These are phyloP conservation scores for Ceratocystis colombiana DNA, from an alignment of 2,329 filamentous ascomycete species.

Conservation along the genomic window DNA sequence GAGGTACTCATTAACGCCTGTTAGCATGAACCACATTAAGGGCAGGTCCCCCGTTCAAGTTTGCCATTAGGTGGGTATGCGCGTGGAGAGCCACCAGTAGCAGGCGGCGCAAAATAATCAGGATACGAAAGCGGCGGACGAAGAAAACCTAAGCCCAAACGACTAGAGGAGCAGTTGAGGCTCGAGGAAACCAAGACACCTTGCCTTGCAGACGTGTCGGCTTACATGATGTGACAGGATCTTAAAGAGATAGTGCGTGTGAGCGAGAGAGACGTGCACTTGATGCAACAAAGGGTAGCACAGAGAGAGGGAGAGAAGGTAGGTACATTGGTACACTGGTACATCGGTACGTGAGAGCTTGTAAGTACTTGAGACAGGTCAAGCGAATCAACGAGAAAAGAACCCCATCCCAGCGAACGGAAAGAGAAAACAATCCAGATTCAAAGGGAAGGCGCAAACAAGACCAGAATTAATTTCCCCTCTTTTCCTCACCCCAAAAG, in stretches of 20 bases:
- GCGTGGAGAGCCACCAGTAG: no score
- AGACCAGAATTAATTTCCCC: not conserved
- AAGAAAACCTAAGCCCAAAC: not conserved
- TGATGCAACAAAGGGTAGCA: not conserved
- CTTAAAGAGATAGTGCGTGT: no score
- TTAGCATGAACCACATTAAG: no score
- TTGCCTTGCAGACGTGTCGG: not conserved
- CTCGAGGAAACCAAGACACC: not conserved
- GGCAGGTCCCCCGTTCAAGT: no score
- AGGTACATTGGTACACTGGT: not conserved
- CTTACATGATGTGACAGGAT: not conserved
- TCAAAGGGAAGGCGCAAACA: not conserved
- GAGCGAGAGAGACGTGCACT: not conserved
- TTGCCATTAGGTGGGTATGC: no score
- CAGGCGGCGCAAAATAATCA: not conserved
- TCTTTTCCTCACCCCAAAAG: not conserved
- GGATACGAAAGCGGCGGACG: not conserved
- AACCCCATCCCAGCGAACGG: not conserved
- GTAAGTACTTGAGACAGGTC: not conserved
- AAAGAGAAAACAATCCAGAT: conserved; percentile 12
- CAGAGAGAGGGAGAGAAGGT: not conserved
- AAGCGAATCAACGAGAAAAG: no score
- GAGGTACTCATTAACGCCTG: not conserved
- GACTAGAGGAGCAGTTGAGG: not conserved
- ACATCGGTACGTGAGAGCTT: not conserved